Evolutionary conservation across 495 filamentous ascomycete species (phyloP).

Genomic region (Penicillium soppii): DNA sequence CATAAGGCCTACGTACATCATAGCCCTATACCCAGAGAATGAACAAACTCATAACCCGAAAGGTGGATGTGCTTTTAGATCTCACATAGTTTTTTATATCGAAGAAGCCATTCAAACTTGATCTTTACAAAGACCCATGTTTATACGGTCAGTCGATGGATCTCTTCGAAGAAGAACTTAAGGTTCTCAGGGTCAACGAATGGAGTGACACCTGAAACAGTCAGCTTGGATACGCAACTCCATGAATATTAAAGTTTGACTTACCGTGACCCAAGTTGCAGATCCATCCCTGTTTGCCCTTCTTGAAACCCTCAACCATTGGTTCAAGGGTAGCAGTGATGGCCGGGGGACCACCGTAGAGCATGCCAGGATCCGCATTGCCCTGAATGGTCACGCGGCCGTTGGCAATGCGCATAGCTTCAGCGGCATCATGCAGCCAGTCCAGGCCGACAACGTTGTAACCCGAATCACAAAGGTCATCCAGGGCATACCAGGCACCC

Average conservation of each 20-base stretch:
- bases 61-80: not conserved
- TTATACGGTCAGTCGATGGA: slow-evolving; percentile 60
- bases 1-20: slow-evolving; percentile 35
- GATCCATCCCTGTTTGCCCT: slow-evolving; percentile 86
- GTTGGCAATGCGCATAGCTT: slow-evolving; percentile 74
- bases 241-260: slow-evolving; percentile 19
- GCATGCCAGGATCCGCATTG: slow-evolving; percentile 89
- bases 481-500: slow-evolving; percentile 95
- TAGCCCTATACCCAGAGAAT: not conserved
- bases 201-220: slow-evolving; percentile 73
- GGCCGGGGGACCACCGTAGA: slow-evolving; percentile 79
- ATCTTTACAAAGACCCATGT: not conserved
- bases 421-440: slow-evolving; percentile 87
- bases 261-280: slow-evolving; percentile 86
- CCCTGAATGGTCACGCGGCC: slow-evolving; percentile 83
- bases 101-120: slow-evolving; percentile 12
- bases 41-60: not conserved
- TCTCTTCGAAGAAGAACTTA: slow-evolving; percentile 89
- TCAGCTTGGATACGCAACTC: slow-evolving; percentile 16
- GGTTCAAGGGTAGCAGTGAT: slow-evolving; percentile 77
- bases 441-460: slow-evolving; percentile 94
- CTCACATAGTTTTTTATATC: not conserved
- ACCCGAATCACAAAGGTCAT: slow-evolving; percentile 79
- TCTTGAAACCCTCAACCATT: slow-evolving; percentile 85
- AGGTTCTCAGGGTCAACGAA: slow-evolving; percentile 90